These are phyloP conservation scores for Daldinia loculata DNA, from an alignment of 495 filamentous ascomycete genomes.

Conservation along the genomic window DNA sequence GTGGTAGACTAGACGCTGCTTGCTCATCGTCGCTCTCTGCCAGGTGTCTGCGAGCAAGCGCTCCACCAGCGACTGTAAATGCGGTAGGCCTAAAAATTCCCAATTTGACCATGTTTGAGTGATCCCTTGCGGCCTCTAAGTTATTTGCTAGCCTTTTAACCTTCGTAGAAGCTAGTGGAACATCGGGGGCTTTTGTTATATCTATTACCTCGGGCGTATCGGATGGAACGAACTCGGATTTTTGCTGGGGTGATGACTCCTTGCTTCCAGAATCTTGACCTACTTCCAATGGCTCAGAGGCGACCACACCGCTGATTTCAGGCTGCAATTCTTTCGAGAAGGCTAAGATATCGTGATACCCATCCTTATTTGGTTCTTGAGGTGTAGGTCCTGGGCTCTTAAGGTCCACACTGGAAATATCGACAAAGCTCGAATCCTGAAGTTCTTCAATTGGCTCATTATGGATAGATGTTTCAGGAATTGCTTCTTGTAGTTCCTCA, in stretches of 20 bases:
- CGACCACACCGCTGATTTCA: not conserved
- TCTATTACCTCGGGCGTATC: constrained; percentile 1
- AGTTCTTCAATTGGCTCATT: constrained; percentile 1
- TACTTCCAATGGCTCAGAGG: not conserved
- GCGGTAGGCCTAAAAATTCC: constrained; percentile 15
- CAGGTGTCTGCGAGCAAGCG: not conserved
- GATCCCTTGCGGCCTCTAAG: not conserved
- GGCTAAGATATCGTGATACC: not conserved
- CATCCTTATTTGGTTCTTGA: constrained; percentile 2
- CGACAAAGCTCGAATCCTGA: not conserved
- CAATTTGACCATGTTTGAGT: not conserved
- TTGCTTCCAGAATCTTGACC: not conserved
- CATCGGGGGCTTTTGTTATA: not conserved
- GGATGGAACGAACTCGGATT: not conserved
- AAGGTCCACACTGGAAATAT: not conserved
- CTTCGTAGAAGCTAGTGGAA: not conserved
- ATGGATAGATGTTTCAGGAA: not conserved
- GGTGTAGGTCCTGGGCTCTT: not conserved
- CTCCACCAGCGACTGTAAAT: constrained; percentile 3
- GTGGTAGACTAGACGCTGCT: constrained; percentile 4
- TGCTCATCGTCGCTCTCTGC: not conserved
- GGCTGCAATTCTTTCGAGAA: not conserved
- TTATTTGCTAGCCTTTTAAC: not conserved
- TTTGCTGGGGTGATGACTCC: not conserved
- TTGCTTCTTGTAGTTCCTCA: not conserved